Conservation (phyloP, 345 rosid species). For the Citrus glauca region DNA sequence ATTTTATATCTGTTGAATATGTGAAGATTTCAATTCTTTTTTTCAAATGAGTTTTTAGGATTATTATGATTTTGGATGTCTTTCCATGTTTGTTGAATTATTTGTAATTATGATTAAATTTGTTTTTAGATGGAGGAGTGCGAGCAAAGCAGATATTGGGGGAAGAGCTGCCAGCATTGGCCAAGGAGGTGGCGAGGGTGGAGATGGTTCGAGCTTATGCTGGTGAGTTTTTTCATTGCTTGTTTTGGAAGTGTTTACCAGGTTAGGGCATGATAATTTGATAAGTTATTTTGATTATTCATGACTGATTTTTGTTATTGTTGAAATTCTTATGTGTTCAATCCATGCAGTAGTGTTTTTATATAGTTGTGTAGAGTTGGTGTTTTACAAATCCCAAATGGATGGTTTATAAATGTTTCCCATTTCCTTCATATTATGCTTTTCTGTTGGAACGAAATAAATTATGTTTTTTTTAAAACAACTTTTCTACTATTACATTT, state of each 20-base stretch:
- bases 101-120: not conserved
- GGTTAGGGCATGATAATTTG: not conserved
- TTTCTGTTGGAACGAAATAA: not conserved
- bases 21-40: not conserved
- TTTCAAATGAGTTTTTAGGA: not conserved
- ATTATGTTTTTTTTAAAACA: no score
- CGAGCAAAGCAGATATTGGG: conserved; percentile 43
- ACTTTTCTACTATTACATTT: not conserved
- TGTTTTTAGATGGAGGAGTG: conserved; percentile 36
- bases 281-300: not conserved
- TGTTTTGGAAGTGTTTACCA: not conserved
- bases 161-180: conserved; percentile 73
- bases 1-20: not conserved
- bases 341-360: not conserved
- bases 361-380: not conserved
- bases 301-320: not conserved
- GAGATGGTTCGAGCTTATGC: conserved; percentile 82
- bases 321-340: not conserved
- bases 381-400: not conserved
- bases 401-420: not conserved
- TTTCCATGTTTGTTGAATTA: not conserved
- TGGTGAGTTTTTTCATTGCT: conserved; percentile 37
- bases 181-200: conserved; percentile 87
- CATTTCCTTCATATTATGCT: not conserved
- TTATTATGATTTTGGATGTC: not conserved